These are phyloP conservation scores for Rhamnella rubrinervis DNA, from an alignment of 331 rosid species.

Conservation along the genomic window DNA sequence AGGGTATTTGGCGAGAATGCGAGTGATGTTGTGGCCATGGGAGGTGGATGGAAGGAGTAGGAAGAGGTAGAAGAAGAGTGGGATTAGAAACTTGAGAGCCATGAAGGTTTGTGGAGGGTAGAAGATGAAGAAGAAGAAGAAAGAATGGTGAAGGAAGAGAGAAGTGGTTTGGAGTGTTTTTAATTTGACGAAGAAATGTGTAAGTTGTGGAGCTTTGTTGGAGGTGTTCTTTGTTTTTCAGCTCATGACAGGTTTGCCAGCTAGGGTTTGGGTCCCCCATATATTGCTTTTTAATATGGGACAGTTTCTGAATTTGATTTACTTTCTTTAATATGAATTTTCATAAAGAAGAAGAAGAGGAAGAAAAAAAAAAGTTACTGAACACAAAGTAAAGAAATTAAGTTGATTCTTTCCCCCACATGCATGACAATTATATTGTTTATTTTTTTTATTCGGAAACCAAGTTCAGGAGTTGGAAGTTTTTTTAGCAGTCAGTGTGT, in stretches of 20 bases:
- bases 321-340: no score
- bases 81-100: no score
- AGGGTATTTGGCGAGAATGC: constrained; percentile 68
- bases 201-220: neutral
- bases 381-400: no score
- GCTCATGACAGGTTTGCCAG: constrained; percentile 21
- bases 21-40: constrained; percentile 69
- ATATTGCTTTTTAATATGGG: no score
- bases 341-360: no score
- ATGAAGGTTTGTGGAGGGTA: neutral
- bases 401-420: no score
- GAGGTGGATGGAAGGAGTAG: constrained; percentile 26
- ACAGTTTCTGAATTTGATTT: no score
- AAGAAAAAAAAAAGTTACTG: no score
- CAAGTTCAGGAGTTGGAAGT: no score
- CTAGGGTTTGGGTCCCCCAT: constrained; percentile 13
- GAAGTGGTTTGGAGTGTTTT: neutral
- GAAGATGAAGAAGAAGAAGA: constrained; percentile 1
- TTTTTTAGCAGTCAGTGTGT: no score
- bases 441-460: no score
- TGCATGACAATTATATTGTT: no score
- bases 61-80: constrained; percentile 11
- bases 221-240: neutral
- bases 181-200: neutral
- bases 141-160: constrained; percentile 6